Evolutionary conservation across 768 basidiomycete species (phyloP).

Genomic region (Calocybe gangraenosa): DNA sequence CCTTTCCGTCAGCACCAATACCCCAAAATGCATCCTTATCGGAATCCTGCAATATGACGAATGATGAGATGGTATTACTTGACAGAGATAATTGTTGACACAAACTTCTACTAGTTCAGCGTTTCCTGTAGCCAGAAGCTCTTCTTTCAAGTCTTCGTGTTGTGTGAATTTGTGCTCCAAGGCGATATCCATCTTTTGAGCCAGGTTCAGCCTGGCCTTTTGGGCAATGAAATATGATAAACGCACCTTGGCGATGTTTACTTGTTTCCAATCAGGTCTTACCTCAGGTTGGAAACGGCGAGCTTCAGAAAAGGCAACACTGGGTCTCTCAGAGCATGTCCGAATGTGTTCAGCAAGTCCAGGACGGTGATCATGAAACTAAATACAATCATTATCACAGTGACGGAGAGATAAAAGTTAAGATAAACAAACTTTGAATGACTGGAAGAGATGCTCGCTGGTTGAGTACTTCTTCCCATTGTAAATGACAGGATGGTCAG

Average conservation of each 20-base stretch:
- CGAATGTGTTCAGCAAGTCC: conserved; percentile 67
- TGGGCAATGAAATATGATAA: neutral
- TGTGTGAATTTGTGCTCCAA: conserved; percentile 70
- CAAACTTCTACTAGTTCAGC: conserved; percentile 65
- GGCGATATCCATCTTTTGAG: conserved; percentile 55
- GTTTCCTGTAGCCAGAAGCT: conserved; percentile 62
- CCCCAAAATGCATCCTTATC: conserved; percentile 79
- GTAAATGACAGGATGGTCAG: conserved; percentile 58
- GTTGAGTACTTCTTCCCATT: conserved; percentile 67
- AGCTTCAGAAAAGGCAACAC: conserved; percentile 63
- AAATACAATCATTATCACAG: neutral
- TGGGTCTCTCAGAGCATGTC: conserved; percentile 57
- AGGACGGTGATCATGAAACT: conserved; percentile 61
- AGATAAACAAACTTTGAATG: conserved; percentile 55
- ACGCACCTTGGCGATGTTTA: conserved; percentile 60
- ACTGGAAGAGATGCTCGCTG: conserved; percentile 75
- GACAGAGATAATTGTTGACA: conserved; percentile 2
- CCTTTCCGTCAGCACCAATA: conserved; percentile 58
- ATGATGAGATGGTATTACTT: conserved; percentile 3
- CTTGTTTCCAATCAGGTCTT: conserved; percentile 62
- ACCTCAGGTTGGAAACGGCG: conserved; percentile 59
- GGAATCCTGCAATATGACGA: conserved; percentile 54
- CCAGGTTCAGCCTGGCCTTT: conserved; percentile 19
- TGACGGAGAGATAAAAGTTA: neutral
- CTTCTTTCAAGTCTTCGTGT: conserved; percentile 51